phyloP scores from a whole-genome alignment of 208 protist genomes.

The Trypanosoma rangeli region DNA sequence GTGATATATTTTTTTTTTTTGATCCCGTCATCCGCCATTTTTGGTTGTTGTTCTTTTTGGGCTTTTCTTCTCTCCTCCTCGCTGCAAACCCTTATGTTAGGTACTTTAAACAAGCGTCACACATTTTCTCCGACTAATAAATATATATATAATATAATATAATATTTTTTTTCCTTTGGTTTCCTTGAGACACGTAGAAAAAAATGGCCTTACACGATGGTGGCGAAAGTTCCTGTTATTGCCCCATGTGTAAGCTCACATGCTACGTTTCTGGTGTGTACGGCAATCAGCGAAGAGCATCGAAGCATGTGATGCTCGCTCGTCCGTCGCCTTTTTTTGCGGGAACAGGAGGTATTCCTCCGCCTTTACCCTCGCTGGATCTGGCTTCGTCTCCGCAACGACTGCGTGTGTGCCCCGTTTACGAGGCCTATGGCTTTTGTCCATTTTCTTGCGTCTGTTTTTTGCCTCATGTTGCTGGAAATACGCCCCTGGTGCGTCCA shows the following conservation, averaged over 20 bases:
- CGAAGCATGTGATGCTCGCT: slow-evolving; percentile 71
- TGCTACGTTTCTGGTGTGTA: slow-evolving; percentile 67
- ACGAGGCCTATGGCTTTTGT: slow-evolving; percentile 78
- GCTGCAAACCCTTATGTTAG: background rate
- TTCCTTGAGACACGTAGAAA: slow-evolving; percentile 4
- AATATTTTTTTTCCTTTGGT: slow-evolving; percentile 16
- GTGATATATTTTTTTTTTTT: slow-evolving; percentile 5
- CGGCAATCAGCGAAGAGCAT: slow-evolving; percentile 72
- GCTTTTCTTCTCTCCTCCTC: slow-evolving; percentile 3
- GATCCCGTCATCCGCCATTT: background rate
- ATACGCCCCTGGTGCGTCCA: slow-evolving; percentile 33
- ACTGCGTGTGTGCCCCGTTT: slow-evolving; percentile 58
- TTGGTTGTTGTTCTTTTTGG: slow-evolving; percentile 24
- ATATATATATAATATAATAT: background rate
- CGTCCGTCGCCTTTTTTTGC: slow-evolving; percentile 63
- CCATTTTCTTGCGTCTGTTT: slow-evolving; percentile 71
- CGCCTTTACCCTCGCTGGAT: slow-evolving; percentile 37
- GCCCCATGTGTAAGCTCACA: slow-evolving; percentile 72
- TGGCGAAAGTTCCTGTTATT: slow-evolving; percentile 38
- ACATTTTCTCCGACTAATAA: background rate
- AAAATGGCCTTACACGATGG: slow-evolving; percentile 2
- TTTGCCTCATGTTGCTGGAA: slow-evolving; percentile 48
- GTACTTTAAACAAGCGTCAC: slow-evolving; percentile 8
- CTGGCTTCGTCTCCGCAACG: slow-evolving; percentile 11
- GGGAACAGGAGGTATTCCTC: slow-evolving; percentile 35